Evolutionary conservation across 192 early-diverging fungal species (phyloP).

Genomic region (Umbelopsis ramanniana): DNA sequence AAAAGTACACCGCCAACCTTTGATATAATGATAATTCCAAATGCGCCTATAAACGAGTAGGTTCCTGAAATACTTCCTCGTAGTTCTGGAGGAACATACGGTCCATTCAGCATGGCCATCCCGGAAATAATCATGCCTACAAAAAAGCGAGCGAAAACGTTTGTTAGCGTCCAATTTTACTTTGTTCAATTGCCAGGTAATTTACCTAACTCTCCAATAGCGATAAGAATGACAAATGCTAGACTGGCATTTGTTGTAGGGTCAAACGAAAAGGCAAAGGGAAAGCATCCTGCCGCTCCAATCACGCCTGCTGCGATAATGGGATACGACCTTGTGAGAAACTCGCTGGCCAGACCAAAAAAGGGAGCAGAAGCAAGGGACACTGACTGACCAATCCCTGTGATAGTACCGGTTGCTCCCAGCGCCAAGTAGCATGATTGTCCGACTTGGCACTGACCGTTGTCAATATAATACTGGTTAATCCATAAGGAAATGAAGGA

Average conservation of each 20-base stretch:
- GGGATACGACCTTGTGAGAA: slow-evolving; percentile 40
- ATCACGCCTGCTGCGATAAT: slow-evolving; percentile 53
- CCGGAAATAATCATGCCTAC: slow-evolving; percentile 72
- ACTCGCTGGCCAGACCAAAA: slow-evolving; percentile 52
- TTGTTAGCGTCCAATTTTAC: neutral
- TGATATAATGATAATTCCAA: slow-evolving; percentile 65
- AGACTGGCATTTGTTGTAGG: slow-evolving; percentile 50
- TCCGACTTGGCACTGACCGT: slow-evolving; percentile 51
- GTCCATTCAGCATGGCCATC: slow-evolving; percentile 62
- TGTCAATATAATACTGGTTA: slow-evolving; percentile 58
- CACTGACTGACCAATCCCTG: slow-evolving; percentile 66
- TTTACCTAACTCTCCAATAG: slow-evolving; percentile 52
- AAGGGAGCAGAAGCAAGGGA: slow-evolving; percentile 67
- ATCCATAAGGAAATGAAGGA: slow-evolving; percentile 71
- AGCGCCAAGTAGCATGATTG: slow-evolving; percentile 32
- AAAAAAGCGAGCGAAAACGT: neutral
- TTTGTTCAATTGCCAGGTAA: neutral
- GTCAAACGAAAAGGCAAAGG: slow-evolving; percentile 49
- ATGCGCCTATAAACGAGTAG: slow-evolving; percentile 63
- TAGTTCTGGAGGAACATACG: slow-evolving; percentile 47
- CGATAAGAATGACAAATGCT: slow-evolving; percentile 50
- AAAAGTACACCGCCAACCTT: slow-evolving; percentile 66
- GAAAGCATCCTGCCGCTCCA: slow-evolving; percentile 54
- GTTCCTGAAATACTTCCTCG: slow-evolving; percentile 69
- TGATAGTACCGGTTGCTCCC: slow-evolving; percentile 38